A percentile compares a stretch with the other conserved stretches of the same genome.
Evolutionary conservation across 2,329 filamentous ascomycete genomes (phyloP).

Genomic region (Alternaria ventricosa): DNA sequence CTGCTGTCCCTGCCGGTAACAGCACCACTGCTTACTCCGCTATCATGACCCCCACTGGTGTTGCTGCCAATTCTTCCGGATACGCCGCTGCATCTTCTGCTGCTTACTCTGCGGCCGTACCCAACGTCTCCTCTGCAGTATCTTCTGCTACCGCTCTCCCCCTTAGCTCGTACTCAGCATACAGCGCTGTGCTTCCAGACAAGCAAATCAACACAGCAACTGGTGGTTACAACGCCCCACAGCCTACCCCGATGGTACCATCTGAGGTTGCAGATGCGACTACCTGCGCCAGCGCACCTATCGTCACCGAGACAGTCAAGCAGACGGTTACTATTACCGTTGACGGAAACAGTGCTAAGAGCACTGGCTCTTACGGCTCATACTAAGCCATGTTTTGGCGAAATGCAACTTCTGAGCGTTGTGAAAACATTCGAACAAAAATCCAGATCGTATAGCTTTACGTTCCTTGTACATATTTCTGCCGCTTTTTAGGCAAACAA

Average conservation of each 20-base stretch:
- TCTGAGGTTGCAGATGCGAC: constrained; percentile 13
- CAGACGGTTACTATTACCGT: constrained; percentile 36
- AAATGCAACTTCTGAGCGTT: accelerated
- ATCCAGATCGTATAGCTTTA: background rate
- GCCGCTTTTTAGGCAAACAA: background rate
- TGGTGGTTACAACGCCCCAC: constrained; percentile 2
- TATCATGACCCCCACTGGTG: constrained; percentile 3
- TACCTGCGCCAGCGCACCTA: constrained; percentile 13
- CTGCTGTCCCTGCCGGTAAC: constrained; percentile 14
- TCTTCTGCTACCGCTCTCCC: constrained; percentile 10
- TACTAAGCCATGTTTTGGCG: constrained; percentile 1
- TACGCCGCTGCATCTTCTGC: background rate
- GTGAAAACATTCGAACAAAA: background rate
- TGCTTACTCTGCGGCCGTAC: background rate
- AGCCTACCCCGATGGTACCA: background rate
- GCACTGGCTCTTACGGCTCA: constrained; percentile 3
- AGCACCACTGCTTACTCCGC: constrained; percentile 1
- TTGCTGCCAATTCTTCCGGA: background rate
- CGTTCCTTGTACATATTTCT: constrained; percentile 12
- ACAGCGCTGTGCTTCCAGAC: constrained; percentile 18
- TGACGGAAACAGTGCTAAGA: constrained; percentile 1
- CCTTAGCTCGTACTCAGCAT: constrained; percentile 1
- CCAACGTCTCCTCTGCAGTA: background rate
- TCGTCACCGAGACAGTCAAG: constrained; percentile 31
- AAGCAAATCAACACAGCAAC: constrained; percentile 10